Evolutionary conservation across 1,284 basidiomycete genomes (phyloP).

Genomic region (Trametes versicolor): DNA sequence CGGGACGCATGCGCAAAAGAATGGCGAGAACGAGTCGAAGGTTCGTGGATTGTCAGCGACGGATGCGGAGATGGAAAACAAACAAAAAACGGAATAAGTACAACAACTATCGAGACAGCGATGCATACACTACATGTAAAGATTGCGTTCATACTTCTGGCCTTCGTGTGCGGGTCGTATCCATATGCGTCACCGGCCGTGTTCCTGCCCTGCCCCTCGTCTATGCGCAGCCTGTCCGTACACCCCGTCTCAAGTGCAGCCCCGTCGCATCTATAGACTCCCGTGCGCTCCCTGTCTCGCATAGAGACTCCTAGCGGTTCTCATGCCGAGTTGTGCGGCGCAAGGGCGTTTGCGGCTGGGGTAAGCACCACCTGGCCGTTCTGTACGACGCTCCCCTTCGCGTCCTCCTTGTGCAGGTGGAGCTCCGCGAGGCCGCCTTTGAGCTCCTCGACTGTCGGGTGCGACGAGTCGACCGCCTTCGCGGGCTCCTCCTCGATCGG

Average conservation of each 20-base stretch:
- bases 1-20: too few species aligned
- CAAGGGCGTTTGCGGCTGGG: slow-evolving; percentile 42
- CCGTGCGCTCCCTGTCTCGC: too few species aligned
- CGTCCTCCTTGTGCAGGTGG: slow-evolving; percentile 44
- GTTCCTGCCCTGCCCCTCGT: slow-evolving; percentile 1
- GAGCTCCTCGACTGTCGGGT: slow-evolving; percentile 43
- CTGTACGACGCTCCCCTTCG: slow-evolving; percentile 45
- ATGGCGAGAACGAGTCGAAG: neutral
- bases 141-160: slow-evolving; percentile 14
- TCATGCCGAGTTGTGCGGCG: slow-evolving; percentile 33
- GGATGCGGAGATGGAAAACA: neutral
- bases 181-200: slow-evolving; percentile 1
- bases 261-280: neutral
- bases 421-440: slow-evolving; percentile 55
- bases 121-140: slow-evolving; percentile 25
- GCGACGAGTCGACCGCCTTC: slow-evolving; percentile 42
- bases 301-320: too few species aligned
- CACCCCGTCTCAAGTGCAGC: neutral
- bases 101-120: slow-evolving; percentile 27
- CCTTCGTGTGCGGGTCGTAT: slow-evolving; percentile 14
- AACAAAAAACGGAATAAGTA: slow-evolving; percentile 17
- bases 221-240: neutral
- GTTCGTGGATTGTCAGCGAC: neutral
- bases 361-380: slow-evolving; percentile 48
- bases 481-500: slow-evolving; percentile 19